phyloP scores from a whole-genome alignment of 1,139 yeast genomes.

The Meyerozyma guilliermondii region DNA sequence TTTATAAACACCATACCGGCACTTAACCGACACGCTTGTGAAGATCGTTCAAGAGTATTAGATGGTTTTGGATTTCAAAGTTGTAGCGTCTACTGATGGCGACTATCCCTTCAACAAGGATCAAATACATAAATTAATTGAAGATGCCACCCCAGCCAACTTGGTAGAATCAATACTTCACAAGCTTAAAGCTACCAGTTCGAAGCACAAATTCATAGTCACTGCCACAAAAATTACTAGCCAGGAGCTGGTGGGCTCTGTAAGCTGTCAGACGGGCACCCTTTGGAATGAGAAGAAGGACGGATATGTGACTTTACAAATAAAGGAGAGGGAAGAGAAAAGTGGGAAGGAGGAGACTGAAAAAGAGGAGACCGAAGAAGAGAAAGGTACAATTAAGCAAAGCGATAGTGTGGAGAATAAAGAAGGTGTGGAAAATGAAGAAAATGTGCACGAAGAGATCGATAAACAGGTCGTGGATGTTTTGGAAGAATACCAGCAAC shows the following conservation, averaged over 20 bases:
- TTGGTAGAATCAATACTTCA: not conserved
- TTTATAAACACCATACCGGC: not conserved
- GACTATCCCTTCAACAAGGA: not conserved
- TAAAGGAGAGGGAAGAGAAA: not conserved
- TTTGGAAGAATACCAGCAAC: too few relatives aligned
- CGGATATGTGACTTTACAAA: conserved; percentile 8
- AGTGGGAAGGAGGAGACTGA: not conserved
- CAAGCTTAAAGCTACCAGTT: not conserved
- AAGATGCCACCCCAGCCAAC: not conserved
- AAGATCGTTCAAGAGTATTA: too few relatives aligned
- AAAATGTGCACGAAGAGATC: too few relatives aligned
- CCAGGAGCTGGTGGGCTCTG: conserved; percentile 5
- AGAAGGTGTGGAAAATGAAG: too few relatives aligned
- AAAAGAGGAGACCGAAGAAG: not conserved
- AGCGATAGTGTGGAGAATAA: too few relatives aligned
- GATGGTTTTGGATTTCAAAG: not conserved
- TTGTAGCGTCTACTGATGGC: not conserved
- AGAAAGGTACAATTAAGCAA: not conserved
- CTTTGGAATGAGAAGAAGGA: conserved; percentile 12
- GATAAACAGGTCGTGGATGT: too few relatives aligned
- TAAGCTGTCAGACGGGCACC: conserved; percentile 7
- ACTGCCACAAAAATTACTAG: not conserved
- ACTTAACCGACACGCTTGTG: too few relatives aligned
- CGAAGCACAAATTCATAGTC: conserved; percentile 1
- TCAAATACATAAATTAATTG: not conserved